Evolutionary conservation across 768 basidiomycete genomes (phyloP), one percentile per base, ranked within the genome.

Genomic region (Kwoniella pini): DNA sequence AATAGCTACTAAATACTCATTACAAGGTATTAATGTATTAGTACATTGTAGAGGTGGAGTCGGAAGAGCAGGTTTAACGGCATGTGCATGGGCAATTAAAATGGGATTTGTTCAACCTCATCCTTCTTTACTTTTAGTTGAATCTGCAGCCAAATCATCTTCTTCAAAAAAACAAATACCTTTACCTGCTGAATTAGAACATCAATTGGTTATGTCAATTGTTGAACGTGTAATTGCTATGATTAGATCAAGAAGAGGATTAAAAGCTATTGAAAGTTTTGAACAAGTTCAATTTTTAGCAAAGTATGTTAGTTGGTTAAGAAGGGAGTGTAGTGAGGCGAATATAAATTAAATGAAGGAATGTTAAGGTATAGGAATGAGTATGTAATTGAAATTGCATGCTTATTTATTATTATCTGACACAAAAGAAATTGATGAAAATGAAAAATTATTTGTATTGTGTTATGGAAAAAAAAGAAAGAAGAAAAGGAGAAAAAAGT

Each of bases 11-110:
- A 76, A 77, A 3, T 95, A 95, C 71, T 88, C 92, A 0, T 81
- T 93, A 3, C 80, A 80, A 4, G 91, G 93, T 2, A 73, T 84
- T 0, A 82, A 85, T 9, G 83, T 93, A 9, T 83, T 95, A 11
- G 88, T 88, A 12, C 95, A 97, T 69, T 98, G 95, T 75, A 85
- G 94, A 17, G 94, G 73, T 53, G 95, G 95, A 3, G 88, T 98
- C 6, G 94, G 94, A 2, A 85, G 94, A 17, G 95, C 94, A 0
- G 95, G 94, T 0, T 82, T 97, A 24, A 82, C 97, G 44, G 93
- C 92, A 1, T 90, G 88, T 67, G 91, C 89, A 70, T 97, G 94
- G 94, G 83, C 90, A 75, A 82, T 95, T 60, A 91, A 90, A 76
- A 85, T 96, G 63, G 94, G 93, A 3, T 82, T 96, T n/a, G 72